These are phyloP conservation scores for Lindgomyces ingoldianus DNA, from an alignment of 495 filamentous ascomycete species.

Conservation along the genomic window DNA sequence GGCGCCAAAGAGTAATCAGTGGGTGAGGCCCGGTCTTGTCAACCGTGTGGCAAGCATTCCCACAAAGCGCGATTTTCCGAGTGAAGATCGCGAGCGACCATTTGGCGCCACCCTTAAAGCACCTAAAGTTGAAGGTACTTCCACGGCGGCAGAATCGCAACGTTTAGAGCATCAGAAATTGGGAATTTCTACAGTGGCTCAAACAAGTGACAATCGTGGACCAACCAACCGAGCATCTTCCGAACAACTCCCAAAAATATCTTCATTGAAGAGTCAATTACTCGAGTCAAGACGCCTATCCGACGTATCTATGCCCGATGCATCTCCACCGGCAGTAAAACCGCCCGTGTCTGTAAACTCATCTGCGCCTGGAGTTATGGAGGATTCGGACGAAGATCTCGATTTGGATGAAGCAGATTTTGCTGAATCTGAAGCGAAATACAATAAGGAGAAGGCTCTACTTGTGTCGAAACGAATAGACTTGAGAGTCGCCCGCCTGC, in stretches of 20 bases:
- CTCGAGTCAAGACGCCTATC: conserved; percentile 30
- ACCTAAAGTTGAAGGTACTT: conserved; percentile 25
- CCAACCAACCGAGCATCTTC: conserved; percentile 1
- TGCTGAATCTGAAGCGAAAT: conserved; percentile 42
- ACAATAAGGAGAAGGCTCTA: conserved; percentile 40
- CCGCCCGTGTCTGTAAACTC: conserved; percentile 17
- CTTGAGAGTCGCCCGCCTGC: conserved; percentile 37
- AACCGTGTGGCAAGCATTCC: conserved; percentile 16
- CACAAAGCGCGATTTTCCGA: conserved; percentile 28
- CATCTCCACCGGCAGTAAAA: conserved; percentile 18
- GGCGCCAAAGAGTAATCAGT: conserved; percentile 37
- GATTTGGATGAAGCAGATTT: conserved; percentile 45
- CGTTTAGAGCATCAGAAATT: conserved; percentile 15
- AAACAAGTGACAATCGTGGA: not conserved
- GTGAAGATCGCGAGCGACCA: conserved; percentile 33
- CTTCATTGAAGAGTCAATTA: conserved; percentile 11
- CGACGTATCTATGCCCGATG: conserved; percentile 30
- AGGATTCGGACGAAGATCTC: conserved; percentile 43
- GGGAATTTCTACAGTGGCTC: not conserved
- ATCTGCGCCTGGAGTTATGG: conserved; percentile 26
- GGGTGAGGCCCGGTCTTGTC: conserved; percentile 41
- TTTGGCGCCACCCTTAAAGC: conserved; percentile 29
- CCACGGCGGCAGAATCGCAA: conserved; percentile 2
- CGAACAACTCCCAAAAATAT: not conserved
- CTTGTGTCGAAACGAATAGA: conserved; percentile 44